These are phyloP conservation scores for Amphicarpaea edgeworthii DNA, from an alignment of 306 rosid genomes.

Conservation along the genomic window DNA sequence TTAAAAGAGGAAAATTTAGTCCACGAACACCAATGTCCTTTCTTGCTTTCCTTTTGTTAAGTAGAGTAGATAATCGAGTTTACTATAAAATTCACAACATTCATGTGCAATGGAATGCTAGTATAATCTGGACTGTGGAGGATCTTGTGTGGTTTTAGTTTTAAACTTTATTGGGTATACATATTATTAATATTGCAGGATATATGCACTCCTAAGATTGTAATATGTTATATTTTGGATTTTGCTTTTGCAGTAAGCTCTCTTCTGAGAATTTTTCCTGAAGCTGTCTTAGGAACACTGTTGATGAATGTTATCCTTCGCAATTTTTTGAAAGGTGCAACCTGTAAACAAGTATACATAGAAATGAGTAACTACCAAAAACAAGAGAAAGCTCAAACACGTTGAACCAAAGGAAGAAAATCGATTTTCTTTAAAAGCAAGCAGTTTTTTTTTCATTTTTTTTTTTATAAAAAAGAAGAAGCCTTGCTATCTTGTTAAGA, in stretches of 20 bases:
- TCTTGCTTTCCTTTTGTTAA: not conserved
- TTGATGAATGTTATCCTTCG: slow-evolving; percentile 77
- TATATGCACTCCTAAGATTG: not conserved
- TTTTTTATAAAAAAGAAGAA: no score
- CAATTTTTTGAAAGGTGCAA: slow-evolving; percentile 86
- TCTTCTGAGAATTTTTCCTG: slow-evolving; percentile 92
- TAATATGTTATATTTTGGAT: slow-evolving; percentile 60
- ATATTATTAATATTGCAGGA: not conserved
- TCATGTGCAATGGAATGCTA: not conserved
- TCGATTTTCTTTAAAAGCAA: not conserved
- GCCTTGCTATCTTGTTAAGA: not conserved
- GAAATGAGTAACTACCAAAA: not conserved
- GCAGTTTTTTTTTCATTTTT: not conserved
- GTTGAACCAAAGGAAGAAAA: not conserved
- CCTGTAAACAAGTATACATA: slow-evolving; percentile 58
- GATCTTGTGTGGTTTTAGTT: not conserved
- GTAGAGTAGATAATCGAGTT: not conserved
- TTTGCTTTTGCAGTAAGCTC: slow-evolving; percentile 76
- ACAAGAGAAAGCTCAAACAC: not conserved
- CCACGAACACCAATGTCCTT: no score
- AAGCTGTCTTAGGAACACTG: slow-evolving; percentile 73
- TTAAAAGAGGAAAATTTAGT: no score
- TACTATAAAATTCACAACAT: slow-evolving; percentile 3
- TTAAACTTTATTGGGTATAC: not conserved
- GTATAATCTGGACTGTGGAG: not conserved